A percentile compares a stretch with the other conserved stretches of the same genome.
Evolutionary conservation across 2,329 filamentous ascomycete species (phyloP).

Genomic region (Aspergillus sp.): DNA sequence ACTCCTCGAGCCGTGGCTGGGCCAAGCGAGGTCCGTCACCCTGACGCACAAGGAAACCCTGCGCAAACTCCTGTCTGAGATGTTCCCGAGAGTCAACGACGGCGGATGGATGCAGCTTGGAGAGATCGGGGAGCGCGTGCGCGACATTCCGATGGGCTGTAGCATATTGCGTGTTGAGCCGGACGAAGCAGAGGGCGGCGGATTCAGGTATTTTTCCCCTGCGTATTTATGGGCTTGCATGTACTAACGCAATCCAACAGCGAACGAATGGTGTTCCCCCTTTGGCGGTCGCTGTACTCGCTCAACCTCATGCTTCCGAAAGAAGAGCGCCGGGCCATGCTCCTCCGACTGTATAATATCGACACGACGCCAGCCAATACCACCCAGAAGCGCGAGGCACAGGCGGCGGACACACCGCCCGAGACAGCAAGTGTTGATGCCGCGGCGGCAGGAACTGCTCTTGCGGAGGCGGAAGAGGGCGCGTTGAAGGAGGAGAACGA

Average conservation of each 20-base stretch:
- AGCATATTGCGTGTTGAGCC: neutral
- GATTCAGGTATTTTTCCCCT: slow-evolving; percentile 11
- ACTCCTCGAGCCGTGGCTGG: slow-evolving; percentile 84
- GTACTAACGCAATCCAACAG: neutral
- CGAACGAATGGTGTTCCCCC: neutral
- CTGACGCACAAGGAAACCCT: slow-evolving; percentile 30
- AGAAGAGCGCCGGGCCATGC: neutral
- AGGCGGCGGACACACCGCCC: slow-evolving; percentile 1
- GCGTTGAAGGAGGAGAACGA: neutral
- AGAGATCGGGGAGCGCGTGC: neutral
- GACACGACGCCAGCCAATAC: neutral
- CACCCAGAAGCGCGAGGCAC: neutral
- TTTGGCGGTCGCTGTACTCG: neutral
- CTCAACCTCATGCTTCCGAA: neutral
- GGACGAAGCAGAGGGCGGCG: slow-evolving; percentile 15
- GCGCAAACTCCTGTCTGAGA: neutral
- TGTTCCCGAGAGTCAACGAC: neutral
- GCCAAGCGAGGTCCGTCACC: slow-evolving; percentile 63
- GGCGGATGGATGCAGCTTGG: neutral
- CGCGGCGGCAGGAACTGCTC: neutral
- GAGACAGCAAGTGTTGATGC: neutral
- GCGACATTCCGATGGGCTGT: neutral
- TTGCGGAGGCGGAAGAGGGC: neutral
- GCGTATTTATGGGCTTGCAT: neutral
- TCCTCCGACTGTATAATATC: neutral